These are phyloP conservation scores for Coemansia sp. DNA, from an alignment of 192 early-diverging fungal species.

Conservation along the genomic window DNA sequence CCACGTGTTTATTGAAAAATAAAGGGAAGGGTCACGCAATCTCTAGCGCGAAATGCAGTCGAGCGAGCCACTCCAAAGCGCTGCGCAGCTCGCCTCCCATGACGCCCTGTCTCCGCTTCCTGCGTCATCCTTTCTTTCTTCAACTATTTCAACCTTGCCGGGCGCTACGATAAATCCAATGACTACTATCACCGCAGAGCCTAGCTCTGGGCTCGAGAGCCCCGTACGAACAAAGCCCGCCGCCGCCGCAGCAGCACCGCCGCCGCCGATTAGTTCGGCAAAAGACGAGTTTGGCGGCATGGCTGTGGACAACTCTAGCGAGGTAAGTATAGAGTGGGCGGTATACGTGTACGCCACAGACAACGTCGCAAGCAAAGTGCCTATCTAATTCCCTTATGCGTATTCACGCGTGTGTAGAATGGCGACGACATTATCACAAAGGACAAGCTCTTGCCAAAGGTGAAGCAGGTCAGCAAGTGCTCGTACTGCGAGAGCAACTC, in stretches of 20 bases:
- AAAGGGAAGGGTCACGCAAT: slow-evolving; percentile 1
- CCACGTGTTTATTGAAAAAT: not conserved
- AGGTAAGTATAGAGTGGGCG: slow-evolving; percentile 18
- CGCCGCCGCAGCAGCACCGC: slow-evolving; percentile 5
- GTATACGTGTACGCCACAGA: not conserved
- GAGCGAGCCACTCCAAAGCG: slow-evolving; percentile 16
- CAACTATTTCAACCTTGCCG: not conserved
- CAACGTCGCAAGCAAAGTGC: not conserved
- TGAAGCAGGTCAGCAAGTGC: slow-evolving; percentile 58
- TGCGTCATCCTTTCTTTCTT: not conserved
- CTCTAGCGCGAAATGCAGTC: slow-evolving; percentile 13
- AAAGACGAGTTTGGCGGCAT: slow-evolving; percentile 24
- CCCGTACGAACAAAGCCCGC: slow-evolving; percentile 10
- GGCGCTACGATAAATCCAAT: not conserved
- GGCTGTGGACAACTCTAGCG: slow-evolving; percentile 52
- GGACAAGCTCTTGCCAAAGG: slow-evolving; percentile 53
- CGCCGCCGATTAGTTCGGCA: not conserved
- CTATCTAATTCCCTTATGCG: not conserved
- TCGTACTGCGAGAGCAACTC: slow-evolving; percentile 56
- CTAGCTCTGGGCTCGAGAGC: slow-evolving; percentile 2
- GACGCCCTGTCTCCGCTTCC: not conserved
- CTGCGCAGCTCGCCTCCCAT: slow-evolving; percentile 6
- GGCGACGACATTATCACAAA: slow-evolving; percentile 55
- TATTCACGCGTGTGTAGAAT: slow-evolving; percentile 12
- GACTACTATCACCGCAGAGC: not conserved